A percentile compares a stretch with the other conserved stretches of the same genome.
Conservation (phyloP, 2,329 filamentous ascomycete species). For the Xylaria sp. region DNA sequence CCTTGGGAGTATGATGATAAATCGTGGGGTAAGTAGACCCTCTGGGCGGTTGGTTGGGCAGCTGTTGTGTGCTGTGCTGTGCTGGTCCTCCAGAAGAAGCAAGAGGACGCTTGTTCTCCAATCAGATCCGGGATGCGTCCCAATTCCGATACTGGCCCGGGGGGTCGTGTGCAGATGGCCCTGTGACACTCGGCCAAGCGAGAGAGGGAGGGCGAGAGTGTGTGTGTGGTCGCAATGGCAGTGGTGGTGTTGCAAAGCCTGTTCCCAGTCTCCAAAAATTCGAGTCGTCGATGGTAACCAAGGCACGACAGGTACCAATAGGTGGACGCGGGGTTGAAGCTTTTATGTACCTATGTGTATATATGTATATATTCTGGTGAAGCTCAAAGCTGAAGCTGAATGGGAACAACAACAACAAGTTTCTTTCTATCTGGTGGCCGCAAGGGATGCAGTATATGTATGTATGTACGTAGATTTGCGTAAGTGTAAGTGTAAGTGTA, state of each 20-base stretch:
- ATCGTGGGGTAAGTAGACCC: constrained; percentile 44
- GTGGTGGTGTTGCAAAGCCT: constrained; percentile 33
- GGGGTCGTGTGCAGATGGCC: constrained; percentile 46
- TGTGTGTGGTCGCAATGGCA: background rate
- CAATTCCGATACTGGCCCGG: constrained; percentile 45
- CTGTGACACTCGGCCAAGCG: constrained; percentile 43
- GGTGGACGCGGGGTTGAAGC: constrained; percentile 36
- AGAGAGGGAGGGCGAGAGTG: background rate
- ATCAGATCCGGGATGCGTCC: constrained; percentile 44
- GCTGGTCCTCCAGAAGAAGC: constrained; percentile 41
- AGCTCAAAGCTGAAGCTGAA: constrained; percentile 6
- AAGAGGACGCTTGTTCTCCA: constrained; percentile 40
- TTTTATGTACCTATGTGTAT: constrained; percentile 14
- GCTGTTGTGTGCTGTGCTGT: constrained; percentile 37
- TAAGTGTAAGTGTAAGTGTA: constrained; percentile 19
- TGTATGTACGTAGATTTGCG: constrained; percentile 3
- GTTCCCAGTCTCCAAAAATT: constrained; percentile 24
- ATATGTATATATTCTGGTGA: constrained; percentile 26
- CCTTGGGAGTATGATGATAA: constrained; percentile 37
- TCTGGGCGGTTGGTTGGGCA: constrained; percentile 42
- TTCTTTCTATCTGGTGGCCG: constrained; percentile 16
- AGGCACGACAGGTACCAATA: constrained; percentile 43
- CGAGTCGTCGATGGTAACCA: constrained; percentile 35
- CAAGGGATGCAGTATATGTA: constrained; percentile 27
- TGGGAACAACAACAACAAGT: constrained; percentile 6